phyloP scores from a whole-genome alignment of 805 yeast species.

The Suhomyces sp. region DNA sequence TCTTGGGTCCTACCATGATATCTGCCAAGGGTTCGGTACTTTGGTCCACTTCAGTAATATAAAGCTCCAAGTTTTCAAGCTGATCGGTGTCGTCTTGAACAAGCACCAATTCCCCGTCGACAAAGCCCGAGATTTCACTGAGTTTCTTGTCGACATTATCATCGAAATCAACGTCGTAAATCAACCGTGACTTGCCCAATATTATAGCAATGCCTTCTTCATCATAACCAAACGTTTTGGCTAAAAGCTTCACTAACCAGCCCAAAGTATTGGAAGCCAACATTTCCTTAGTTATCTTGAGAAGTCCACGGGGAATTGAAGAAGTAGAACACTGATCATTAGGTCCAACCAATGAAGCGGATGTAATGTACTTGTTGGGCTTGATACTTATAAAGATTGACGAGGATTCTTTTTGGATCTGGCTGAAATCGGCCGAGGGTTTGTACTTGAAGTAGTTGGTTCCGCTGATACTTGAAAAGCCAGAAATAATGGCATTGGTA shows the following conservation, averaged over 20 bases:
- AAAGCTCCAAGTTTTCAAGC: constrained; percentile 61
- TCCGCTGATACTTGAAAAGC: constrained; percentile 76
- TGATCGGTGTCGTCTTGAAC: constrained; percentile 79
- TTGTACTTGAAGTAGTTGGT: constrained; percentile 44
- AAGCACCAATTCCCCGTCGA: constrained; percentile 59
- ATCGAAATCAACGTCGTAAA: constrained; percentile 86
- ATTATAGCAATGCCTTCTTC: constrained; percentile 55
- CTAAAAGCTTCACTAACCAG: constrained; percentile 51
- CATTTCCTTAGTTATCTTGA: constrained; percentile 28
- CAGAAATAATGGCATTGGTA: constrained; percentile 93
- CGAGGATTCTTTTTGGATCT: constrained; percentile 18
- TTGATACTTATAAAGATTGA: constrained; percentile 42
- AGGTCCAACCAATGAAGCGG: constrained; percentile 61
- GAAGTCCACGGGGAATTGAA: constrained; percentile 51
- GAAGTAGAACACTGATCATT: constrained; percentile 66
- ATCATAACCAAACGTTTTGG: constrained; percentile 48
- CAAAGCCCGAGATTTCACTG: constrained; percentile 48
- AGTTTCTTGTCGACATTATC: constrained; percentile 60
- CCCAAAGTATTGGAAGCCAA: constrained; percentile 37
- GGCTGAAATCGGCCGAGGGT: constrained; percentile 26
- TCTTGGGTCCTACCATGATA: constrained; percentile 3
- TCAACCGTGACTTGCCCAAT: constrained; percentile 54
- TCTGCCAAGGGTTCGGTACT: background rate
- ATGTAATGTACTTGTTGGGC: constrained; percentile 61
- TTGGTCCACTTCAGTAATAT: constrained; percentile 30